phyloP scores from a whole-genome alignment of 768 basidiomycete genomes.

The Tricholoma matsutake region DNA sequence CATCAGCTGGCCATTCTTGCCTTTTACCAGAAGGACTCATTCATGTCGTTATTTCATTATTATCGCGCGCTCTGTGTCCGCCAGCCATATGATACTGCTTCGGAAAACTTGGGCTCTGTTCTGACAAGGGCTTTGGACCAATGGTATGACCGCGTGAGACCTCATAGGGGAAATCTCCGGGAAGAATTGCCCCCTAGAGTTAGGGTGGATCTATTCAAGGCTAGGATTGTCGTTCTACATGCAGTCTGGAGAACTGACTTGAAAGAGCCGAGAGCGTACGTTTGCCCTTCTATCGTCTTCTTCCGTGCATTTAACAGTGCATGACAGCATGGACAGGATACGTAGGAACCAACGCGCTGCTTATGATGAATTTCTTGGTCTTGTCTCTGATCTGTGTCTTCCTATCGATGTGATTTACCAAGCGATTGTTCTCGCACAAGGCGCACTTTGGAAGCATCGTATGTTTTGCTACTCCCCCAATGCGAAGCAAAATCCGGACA shows the following conservation, averaged over 20 bases:
- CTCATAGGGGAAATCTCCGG: conserved; percentile 25
- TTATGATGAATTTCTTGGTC: conserved; percentile 51
- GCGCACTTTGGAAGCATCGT: conserved; percentile 81
- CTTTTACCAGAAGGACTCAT: conserved; percentile 80
- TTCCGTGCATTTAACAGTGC: not conserved
- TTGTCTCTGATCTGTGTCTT: conserved; percentile 68
- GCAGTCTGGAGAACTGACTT: conserved; percentile 62
- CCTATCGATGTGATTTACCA: conserved; percentile 76
- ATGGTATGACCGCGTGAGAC: conserved; percentile 43
- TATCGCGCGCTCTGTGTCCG: conserved; percentile 88
- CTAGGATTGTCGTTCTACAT: conserved; percentile 72
- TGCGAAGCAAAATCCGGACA: conserved; percentile 23
- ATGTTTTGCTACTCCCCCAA: conserved; percentile 56
- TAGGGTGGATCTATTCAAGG: conserved; percentile 64
- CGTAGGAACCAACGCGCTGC: conserved; percentile 42
- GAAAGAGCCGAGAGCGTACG: conserved; percentile 59
- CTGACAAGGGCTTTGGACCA: conserved; percentile 64
- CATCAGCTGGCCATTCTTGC: conserved; percentile 95
- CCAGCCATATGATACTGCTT: conserved; percentile 82
- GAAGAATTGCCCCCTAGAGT: conserved; percentile 44
- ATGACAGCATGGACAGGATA: not conserved
- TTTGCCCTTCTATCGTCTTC: conserved; percentile 5
- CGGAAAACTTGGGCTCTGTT: conserved; percentile 77
- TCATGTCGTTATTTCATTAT: conserved; percentile 79
- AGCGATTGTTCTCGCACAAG: conserved; percentile 68